A percentile compares a stretch with the other conserved stretches of the same genome.
Conservation (phyloP, 208 protist species). For the Strigomonas galati region DNA sequence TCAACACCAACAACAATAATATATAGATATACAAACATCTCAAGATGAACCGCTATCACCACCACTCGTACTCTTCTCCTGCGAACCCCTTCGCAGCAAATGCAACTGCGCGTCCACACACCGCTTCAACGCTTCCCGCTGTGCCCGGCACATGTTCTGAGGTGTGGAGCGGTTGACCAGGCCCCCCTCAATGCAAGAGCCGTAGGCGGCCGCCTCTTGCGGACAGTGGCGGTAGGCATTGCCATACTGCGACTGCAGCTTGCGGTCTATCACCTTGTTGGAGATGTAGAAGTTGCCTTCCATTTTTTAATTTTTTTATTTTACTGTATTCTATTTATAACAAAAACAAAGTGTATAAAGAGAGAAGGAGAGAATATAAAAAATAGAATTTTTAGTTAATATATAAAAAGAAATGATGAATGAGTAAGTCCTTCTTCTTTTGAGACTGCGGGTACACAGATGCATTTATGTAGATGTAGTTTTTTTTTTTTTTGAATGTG, state of each 20-base stretch:
- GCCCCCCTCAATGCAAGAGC: conserved; percentile 63
- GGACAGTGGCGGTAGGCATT: conserved; percentile 53
- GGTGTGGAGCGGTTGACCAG: conserved; percentile 71
- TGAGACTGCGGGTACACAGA: not conserved
- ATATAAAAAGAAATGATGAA: conserved; percentile 17
- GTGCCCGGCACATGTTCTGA: conserved; percentile 47
- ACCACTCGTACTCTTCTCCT: no score
- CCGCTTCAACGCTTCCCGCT: conserved; percentile 48
- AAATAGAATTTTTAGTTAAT: conserved; percentile 18
- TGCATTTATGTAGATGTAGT: not conserved
- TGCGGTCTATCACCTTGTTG: conserved; percentile 56
- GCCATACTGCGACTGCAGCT: conserved; percentile 57
- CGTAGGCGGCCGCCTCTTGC: conserved; percentile 50
- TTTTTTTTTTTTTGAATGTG: not conserved
- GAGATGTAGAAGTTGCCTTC: conserved; percentile 89
- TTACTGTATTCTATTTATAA: not conserved
- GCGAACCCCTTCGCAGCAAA: not conserved
- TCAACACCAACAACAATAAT: not conserved
- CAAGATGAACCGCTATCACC: no score
- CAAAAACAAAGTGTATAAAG: conserved; percentile 3
- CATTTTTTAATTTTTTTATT: conserved; percentile 32
- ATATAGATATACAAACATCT: not conserved
- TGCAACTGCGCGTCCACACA: conserved; percentile 42
- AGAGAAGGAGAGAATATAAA: conserved; percentile 12
- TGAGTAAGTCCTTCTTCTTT: not conserved